Base-by-base conservation (phyloP, 1,284 basidiomycete genomes). In the Cutaneotrichosporon sp. region DNA sequence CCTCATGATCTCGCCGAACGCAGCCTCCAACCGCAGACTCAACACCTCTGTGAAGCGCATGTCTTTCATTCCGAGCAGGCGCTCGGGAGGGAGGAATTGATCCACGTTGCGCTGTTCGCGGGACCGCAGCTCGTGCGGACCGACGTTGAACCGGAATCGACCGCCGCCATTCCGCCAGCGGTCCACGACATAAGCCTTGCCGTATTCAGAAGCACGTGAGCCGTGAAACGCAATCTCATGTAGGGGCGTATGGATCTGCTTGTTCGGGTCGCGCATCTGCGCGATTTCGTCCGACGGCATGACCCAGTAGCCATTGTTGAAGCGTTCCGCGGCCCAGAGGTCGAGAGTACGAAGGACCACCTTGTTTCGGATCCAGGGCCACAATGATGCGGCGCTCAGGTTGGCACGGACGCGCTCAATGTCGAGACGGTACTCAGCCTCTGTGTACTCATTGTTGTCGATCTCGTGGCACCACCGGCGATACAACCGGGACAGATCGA, bases 301-400 rank as follows among this genome's bases (percentile, higher is more conserved):
- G 22, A 76, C 65, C 75, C 75, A 76, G 31, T 68, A 69, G 9
- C 70, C 75, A 21, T 61, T 55, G 31, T 64, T 56, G 30, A 75
- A 64, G 11, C 75, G 67, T 47, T 69, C 67, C 21, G 31, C 60
- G 55, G 69, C 53, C 62, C 65, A 76, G 16, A 64, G 59, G 34
- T 68, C 61, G 52, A 76, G 59, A 38, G 62, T 67, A 7, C 58
- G 65, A 5, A 58, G 26, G 32, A 63, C 55, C 16, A 73, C 56
- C 56, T 63, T 66, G 0, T 40, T 47, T 22, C 68, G 62, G n/a
- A 68, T 22, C 18, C 49, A 31, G 13, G 62, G 60, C 52, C 51
- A 63, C 18, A 68, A 10, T 14, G 36, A 18, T 13, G n/a, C 9
- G 21, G n/a, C 38, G 38, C 16, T 14, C 30, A 9, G 13, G 40